A percentile compares a stretch with the other conserved stretches of the same genome.
Conservation (phyloP, 2,329 filamentous ascomycete genomes). For the Coniella vitis region DNA sequence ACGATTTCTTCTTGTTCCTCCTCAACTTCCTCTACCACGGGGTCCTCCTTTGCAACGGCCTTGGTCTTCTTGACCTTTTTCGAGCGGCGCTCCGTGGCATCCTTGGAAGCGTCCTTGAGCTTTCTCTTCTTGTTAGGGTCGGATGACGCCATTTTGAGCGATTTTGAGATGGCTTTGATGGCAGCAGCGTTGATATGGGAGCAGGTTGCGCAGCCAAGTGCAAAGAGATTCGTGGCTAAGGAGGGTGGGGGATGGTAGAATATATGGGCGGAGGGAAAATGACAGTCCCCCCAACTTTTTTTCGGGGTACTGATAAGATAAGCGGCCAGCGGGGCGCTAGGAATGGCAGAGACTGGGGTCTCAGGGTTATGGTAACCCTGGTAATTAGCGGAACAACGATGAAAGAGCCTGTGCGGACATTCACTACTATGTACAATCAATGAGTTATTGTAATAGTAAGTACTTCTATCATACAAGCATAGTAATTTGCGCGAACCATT, state of each 20-base stretch:
- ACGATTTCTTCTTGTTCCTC: conserved; percentile 11
- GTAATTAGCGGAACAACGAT: no score
- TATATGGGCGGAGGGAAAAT: neutral
- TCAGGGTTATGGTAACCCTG: neutral
- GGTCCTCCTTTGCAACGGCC: conserved; percentile 8
- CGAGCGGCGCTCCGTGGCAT: conserved; percentile 6
- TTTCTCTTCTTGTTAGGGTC: conserved; percentile 30
- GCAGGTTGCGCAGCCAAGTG: neutral
- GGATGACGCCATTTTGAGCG: conserved; percentile 23
- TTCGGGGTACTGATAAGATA: conserved; percentile 12
- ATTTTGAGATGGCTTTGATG: neutral
- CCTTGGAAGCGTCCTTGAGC: conserved; percentile 25
- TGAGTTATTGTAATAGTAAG: no score
- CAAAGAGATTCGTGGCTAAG: neutral
- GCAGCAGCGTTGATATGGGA: no score
- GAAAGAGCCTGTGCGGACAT: no score
- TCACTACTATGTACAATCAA: no score
- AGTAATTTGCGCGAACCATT: no score
- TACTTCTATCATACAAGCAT: no score
- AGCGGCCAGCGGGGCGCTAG: conserved; percentile 4
- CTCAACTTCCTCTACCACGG: conserved; percentile 14
- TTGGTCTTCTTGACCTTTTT: conserved; percentile 9
- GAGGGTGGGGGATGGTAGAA: neutral
- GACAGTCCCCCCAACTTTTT: conserved; percentile 13
- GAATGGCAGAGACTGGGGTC: neutral